A percentile compares a stretch with the other conserved stretches of the same genome.
Evolutionary conservation across 2,329 filamentous ascomycete genomes (phyloP).

Genomic region (Seiridium cupressi): DNA sequence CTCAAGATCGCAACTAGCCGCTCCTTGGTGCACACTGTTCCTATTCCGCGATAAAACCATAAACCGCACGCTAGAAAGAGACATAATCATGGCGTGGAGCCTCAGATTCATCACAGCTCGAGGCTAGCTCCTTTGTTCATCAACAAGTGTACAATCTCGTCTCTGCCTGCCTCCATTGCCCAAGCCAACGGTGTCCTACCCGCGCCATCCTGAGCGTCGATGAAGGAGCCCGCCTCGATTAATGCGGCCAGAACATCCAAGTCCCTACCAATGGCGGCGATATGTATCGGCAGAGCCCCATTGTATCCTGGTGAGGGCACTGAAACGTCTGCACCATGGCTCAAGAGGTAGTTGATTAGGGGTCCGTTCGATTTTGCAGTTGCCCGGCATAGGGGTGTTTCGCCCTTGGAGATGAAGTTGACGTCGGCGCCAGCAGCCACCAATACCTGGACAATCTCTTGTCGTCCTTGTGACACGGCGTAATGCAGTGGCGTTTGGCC

Average conservation of each 20-base stretch:
- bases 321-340: conserved; percentile 14
- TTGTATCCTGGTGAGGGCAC: conserved; percentile 17
- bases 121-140: conserved; percentile 14
- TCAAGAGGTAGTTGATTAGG: conserved; percentile 16
- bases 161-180: conserved; percentile 18
- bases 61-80: too few relatives aligned
- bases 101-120: background rate
- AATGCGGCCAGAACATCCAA: conserved; percentile 13
- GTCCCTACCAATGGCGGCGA: conserved; percentile 20
- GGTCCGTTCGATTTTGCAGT: conserved; percentile 17
- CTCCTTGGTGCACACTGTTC: too few relatives aligned
- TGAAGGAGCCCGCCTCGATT: conserved; percentile 14
- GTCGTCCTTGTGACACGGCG: conserved; percentile 18
- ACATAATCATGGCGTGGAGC: too few relatives aligned
- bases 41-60: too few relatives aligned
- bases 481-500: conserved; percentile 19
- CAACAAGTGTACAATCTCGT: conserved; percentile 16
- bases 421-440: conserved; percentile 17
- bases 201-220: conserved; percentile 17
- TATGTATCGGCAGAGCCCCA: conserved; percentile 18
- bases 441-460: conserved; percentile 13
- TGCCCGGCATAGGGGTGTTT: conserved; percentile 20
- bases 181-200: conserved; percentile 18
- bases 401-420: conserved; percentile 21
- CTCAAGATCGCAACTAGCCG: too few relatives aligned